These are phyloP conservation scores for Pugionium cornutum DNA, from an alignment of 345 rosid genomes.

Conservation along the genomic window DNA sequence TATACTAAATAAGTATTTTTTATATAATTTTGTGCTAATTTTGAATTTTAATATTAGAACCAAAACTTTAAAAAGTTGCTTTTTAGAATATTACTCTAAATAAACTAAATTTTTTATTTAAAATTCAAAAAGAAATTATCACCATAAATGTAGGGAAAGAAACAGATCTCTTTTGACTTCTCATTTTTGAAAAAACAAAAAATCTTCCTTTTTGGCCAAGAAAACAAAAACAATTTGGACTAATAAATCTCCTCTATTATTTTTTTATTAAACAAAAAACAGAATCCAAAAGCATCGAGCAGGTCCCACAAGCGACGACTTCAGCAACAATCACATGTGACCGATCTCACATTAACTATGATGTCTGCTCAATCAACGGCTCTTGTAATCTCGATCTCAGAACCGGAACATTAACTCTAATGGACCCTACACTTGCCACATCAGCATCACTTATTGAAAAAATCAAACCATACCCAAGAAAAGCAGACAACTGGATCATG, in stretches of 20 bases:
- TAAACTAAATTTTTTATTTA: no score
- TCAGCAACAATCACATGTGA: slow-evolving; percentile 47
- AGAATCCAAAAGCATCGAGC: not conserved
- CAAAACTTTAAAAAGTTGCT: no score
- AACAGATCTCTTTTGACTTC: not conserved
- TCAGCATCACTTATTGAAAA: slow-evolving; percentile 24
- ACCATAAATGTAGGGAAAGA: no score
- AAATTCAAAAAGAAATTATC: no score
- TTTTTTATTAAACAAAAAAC: not conserved
- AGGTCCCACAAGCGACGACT: slow-evolving; percentile 17
- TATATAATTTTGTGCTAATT: no score
- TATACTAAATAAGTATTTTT: no score
- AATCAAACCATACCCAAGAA: slow-evolving; percentile 63
- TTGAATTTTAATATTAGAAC: no score
- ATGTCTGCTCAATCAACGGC: slow-evolving; percentile 57
- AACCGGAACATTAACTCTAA: slow-evolving; percentile 40
- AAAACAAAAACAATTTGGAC: no score
- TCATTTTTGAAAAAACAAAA: not conserved
- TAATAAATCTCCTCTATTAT: not conserved
- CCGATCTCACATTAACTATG: slow-evolving; percentile 47
- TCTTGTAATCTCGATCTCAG: slow-evolving; percentile 44
- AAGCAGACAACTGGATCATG: slow-evolving; percentile 46
- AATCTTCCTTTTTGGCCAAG: no score
- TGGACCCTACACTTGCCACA: slow-evolving; percentile 26
- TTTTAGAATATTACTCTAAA: no score